Percentiles rank a stretch among this genome's conserved stretches.
phyloP scores from a whole-genome alignment of 1,284 basidiomycete species.

The Boletus chippewaensis region DNA sequence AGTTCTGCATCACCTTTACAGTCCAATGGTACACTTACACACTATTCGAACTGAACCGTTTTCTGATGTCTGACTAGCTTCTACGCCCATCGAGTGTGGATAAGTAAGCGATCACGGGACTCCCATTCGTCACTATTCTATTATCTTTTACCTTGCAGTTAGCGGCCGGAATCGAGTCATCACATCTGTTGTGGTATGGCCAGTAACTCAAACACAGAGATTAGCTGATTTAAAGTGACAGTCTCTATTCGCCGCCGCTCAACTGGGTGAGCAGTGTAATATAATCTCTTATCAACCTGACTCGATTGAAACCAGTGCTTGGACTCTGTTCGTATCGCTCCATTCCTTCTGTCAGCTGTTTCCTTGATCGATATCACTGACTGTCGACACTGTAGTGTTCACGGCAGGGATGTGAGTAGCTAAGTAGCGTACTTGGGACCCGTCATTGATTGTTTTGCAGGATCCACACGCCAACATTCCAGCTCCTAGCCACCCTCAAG shows the following conservation, averaged over 20 bases:
- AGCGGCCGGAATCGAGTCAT: conserved; percentile 18
- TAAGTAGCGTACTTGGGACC: background rate
- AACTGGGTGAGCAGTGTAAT: conserved; percentile 13
- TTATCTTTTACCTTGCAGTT: conserved; percentile 12
- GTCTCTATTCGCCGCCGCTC: conserved; percentile 8
- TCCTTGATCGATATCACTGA: background rate
- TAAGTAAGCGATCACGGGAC: conserved; percentile 16
- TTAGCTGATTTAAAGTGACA: conserved; percentile 2
- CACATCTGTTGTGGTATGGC: conserved; percentile 18
- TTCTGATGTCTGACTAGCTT: conserved; percentile 16
- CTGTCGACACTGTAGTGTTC: conserved; percentile 4
- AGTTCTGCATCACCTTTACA: conserved; percentile 16
- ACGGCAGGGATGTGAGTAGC: conserved; percentile 4
- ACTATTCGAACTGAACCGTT: background rate
- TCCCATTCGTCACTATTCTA: background rate
- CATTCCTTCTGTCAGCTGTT: background rate
- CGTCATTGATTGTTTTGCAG: conserved; percentile 1
- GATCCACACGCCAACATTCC: conserved; percentile 10
- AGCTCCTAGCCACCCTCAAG: background rate
- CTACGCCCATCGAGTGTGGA: conserved; percentile 26
- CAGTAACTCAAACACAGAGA: background rate
- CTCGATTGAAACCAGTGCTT: conserved; percentile 8
- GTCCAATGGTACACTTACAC: conserved; percentile 15
- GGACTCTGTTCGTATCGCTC: conserved; percentile 16
- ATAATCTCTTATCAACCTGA: background rate